A percentile compares a stretch with the other conserved stretches of the same genome.
Evolutionary conservation across 139 green algal genomes (phyloP).

Genomic region (Picocystis salinarum): DNA sequence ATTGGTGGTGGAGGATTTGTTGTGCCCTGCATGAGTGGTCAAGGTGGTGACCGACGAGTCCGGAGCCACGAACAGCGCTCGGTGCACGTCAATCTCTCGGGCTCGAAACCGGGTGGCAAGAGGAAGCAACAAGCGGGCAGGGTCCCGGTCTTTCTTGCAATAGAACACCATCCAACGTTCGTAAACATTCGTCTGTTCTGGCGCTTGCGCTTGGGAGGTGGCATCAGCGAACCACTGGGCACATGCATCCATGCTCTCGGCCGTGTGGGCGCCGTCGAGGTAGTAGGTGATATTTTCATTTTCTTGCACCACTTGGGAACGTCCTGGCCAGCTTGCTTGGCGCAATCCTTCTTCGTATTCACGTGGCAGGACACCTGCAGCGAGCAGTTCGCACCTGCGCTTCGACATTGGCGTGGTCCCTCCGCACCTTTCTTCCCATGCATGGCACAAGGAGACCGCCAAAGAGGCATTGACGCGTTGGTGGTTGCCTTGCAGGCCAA

Average conservation of each 20-base stretch:
- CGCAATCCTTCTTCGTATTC: constrained; percentile 40
- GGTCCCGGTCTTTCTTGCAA: constrained; percentile 76
- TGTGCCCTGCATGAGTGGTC: constrained; percentile 3
- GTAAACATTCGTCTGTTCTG: constrained; percentile 2
- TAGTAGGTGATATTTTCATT: constrained; percentile 47
- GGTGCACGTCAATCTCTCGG: constrained; percentile 7
- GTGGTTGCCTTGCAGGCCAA: constrained; percentile 63
- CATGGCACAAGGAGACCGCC: constrained; percentile 49
- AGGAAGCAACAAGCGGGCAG: constrained; percentile 39
- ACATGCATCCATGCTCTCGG: constrained; percentile 75
- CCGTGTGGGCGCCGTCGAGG: constrained; percentile 89
- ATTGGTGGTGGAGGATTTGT: constrained; percentile 15
- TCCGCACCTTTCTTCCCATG: constrained; percentile 28
- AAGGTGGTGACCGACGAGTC: constrained; percentile 27
- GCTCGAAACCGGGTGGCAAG: constrained; percentile 17
- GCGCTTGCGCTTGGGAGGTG: constrained; percentile 5
- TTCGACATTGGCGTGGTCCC: neutral
- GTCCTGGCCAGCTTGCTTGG: constrained; percentile 39
- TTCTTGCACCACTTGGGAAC: constrained; percentile 40
- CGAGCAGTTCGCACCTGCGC: neutral
- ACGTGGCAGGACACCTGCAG: constrained; percentile 17
- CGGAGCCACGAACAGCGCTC: constrained; percentile 50
- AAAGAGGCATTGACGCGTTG: constrained; percentile 67
- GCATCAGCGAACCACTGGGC: constrained; percentile 63
- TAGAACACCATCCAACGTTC: constrained; percentile 65